Base-by-base conservation (phyloP, 305 asterid genomes). In the Fraxinus greggii region DNA sequence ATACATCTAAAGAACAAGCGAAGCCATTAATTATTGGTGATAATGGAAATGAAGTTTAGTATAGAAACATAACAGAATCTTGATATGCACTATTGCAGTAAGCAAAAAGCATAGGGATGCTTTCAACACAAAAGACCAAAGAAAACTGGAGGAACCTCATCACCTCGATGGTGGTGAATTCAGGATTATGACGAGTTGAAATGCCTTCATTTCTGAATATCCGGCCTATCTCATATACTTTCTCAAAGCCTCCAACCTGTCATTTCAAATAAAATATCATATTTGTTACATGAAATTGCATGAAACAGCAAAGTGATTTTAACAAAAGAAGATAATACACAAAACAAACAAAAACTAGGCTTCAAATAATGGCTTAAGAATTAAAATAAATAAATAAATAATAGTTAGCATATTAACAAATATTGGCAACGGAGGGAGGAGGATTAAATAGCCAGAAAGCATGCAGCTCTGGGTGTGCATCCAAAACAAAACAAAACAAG, bases 111-210 rank as follows among this genome's bases (percentile, higher is more conserved):
- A 70, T 24, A 72, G 72, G 40, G 63, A 79, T 2, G 15, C 36
- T 74, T 78, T 67, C 72, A 72, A 84, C 42, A 31, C 48, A 45
- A 35, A 74, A 75, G 21, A 72, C 35, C 42, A 23, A 75, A 75
- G 51, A 51, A 79, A 86, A 33, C 13, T 35, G 54, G n/a, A 78
- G 51, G 80, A 45, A 84, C 24, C 75, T 76, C 40, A 83, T 86
- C 88, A 96, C 99, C 97, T 97, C 99, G 82, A 97, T 94, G 67
- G 99, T 94, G 88, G 99, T 97, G 86, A 97, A 97, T 86, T 97
- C 99, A 36, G 99, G 99, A 90, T 97, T 97, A 88, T 97, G 99
- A 45, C 98, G 99, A 63, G 99, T 97, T 75, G 99, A 97, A 86
- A 94, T 89, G 84, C 99, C 99, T 88, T 97, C 99, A 77, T 97